Evolutionary conservation across 1,139 yeast species (phyloP), one percentile per base, ranked within the genome.

Genomic region (Kodamaea fungicola): DNA sequence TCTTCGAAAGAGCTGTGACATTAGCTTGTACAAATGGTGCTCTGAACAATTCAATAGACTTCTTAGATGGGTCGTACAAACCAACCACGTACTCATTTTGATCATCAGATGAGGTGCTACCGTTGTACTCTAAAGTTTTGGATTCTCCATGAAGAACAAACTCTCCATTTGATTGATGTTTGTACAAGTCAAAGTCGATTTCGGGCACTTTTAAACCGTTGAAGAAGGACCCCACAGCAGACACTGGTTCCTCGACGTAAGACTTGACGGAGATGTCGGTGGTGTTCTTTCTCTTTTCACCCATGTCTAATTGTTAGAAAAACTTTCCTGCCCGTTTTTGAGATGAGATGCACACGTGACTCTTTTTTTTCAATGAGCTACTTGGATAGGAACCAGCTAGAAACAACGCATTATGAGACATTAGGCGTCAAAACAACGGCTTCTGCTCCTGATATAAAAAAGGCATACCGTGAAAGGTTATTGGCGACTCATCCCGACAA

Each of bases 401-500:
- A 16, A 16, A 16, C 19, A 16, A 16, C 47, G 42, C 58, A 72
- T 50, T 84, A 84, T 52, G 78, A 76, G 35, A 54, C 80, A 0
- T 66, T 85, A 8, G 80, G 74, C 0, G 59, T 83, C 2, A 47
- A 52, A 0, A 57, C 62, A 2, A 59, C 61, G 7, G 72, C 79
- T 0, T 39, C 62, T 0, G 45, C 47, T 0, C 31, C 31, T 0
- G 78, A 74, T 10, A 67, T 89, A 21, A 80, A 78, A 47, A 54
- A 55, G 9, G 88, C 92, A 0, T 89, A 88, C 52, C 74, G 71
- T 40, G 61, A 57, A 27, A 73, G 71, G 12, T 66, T 88, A n/a
- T 62, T 89, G 3, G 54, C 57, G 5, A 58, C 75, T 7, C 97
- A 88, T 55, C 97, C 97, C 0, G 97, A 88, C 52, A 88, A 88